Base-by-base conservation (phyloP, 2,329 filamentous ascomycete genomes). In the Fusarium pseudograminearum region DNA sequence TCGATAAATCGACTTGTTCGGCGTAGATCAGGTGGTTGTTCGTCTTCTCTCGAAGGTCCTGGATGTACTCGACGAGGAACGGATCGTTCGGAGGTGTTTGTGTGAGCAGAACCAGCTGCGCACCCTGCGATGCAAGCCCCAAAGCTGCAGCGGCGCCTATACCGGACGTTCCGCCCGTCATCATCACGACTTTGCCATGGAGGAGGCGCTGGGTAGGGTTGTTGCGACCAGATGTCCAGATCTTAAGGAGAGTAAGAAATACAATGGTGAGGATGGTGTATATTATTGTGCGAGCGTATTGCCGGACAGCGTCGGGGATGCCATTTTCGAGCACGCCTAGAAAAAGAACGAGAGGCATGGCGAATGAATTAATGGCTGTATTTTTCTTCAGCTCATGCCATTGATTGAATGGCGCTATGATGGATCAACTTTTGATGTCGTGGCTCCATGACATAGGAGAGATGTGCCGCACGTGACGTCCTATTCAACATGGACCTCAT, bases 161-260 rank as follows among this genome's bases (percentile, higher is more conserved):
- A 16, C 96, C 96, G 46, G 94, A 95, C 54, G 96, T 99, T 30
- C 95, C 96, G 72, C 96, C 94, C 20, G 96, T 99, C 54, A 99
- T 88, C 85, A 99, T 90, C 45, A 98, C 86, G 50, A 99, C 93
- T 77, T 97, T 97, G 48, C 93, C 94, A 80, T 98, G 94, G 90
- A 99, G 94, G 57, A 91, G 86, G 62, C 93, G 87, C 77, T 97
- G 94, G 28, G 92, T 87, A 42, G 80, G 82, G 79, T 96, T 98
- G 72, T 80, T 83, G 15, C 90, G 87, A 71, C 96, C 97, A 69
- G 89, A 88, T 75, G 91, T 92, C 82, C 91, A 97, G 75, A 85
- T 84, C 84, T 98, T 98, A 48, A 86, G 74, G 31, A 85, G 63
- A 48, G 78, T 77, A 30, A 88, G 71, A 41, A 80, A 69, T 8